Conservation (phyloP, 208 protist genomes). For the Acanthamoeba healyi region DNA sequence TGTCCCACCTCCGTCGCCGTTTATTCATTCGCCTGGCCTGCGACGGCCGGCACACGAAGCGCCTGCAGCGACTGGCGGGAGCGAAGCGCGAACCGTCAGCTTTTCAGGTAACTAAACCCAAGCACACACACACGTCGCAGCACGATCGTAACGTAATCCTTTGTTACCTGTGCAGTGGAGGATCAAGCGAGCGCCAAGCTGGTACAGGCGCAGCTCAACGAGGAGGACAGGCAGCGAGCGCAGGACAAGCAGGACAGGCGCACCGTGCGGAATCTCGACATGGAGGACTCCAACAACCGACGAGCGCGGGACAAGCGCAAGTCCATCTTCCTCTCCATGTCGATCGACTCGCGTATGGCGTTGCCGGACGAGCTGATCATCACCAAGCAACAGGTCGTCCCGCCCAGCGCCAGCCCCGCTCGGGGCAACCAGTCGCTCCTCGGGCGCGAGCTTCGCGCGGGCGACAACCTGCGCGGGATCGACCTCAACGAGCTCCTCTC, state of each 20-base stretch:
- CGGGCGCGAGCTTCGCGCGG: neutral
- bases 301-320: conserved; percentile 23
- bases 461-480: neutral
- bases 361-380: conserved; percentile 45
- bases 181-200: neutral
- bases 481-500: conserved; percentile 20
- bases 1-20: neutral
- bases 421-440: neutral
- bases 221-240: neutral
- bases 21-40: neutral
- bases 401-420: neutral
- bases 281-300: no score
- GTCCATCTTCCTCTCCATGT: conserved; percentile 55
- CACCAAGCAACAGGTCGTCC: conserved; percentile 43
- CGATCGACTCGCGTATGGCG: conserved; percentile 34
- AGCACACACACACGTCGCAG: no score
- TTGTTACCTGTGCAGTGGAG: neutral
- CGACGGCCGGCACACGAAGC: no score
- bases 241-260: neutral
- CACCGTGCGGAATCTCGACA: neutral
- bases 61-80: no score
- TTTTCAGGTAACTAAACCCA: no score
- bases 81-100: no score
- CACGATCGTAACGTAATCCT: no score
- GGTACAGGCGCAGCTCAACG: neutral